A percentile compares a stretch with the other conserved stretches of the same genome.
These are phyloP conservation scores for Eimeria sp. DNA, from an alignment of 169 alveolate species.

Conservation along the genomic window DNA sequence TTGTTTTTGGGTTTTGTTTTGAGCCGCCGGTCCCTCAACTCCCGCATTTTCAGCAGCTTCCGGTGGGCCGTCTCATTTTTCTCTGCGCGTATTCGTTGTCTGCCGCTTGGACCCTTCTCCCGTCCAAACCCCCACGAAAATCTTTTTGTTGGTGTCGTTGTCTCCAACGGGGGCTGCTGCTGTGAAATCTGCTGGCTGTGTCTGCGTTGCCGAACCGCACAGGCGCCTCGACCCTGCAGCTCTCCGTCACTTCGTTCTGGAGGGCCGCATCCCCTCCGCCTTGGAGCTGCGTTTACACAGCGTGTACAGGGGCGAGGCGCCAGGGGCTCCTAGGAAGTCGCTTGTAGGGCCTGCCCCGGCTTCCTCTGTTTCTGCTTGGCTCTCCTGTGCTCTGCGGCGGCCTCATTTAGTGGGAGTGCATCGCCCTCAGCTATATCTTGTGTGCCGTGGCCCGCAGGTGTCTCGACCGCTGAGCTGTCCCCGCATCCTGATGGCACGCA, in stretches of 20 bases:
- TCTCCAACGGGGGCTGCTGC: background rate
- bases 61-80: conserved; percentile 1
- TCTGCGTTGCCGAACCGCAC: background rate
- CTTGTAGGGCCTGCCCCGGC: conserved; percentile 4
- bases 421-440: background rate
- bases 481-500: conserved; percentile 72
- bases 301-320: background rate
- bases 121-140: too few species aligned
- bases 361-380: background rate
- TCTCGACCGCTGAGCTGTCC: conserved; percentile 79
- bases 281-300: conserved; percentile 56
- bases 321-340: conserved; percentile 2
- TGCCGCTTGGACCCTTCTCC: background rate
- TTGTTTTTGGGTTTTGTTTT: conserved; percentile 34
- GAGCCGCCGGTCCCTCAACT: conserved; percentile 45
- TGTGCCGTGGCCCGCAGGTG: conserved; percentile 46
- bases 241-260: conserved; percentile 42
- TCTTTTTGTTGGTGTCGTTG: background rate
- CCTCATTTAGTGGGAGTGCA: background rate
- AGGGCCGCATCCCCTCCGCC: conserved; percentile 69
- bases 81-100: background rate
- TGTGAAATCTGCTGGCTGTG: background rate
- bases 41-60: conserved; percentile 58
- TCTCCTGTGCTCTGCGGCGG: background rate
- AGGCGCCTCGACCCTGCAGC: conserved; percentile 54